Evolutionary conservation across 169 alveolate genomes (phyloP).

Genomic region (Babesia gibsoni): DNA sequence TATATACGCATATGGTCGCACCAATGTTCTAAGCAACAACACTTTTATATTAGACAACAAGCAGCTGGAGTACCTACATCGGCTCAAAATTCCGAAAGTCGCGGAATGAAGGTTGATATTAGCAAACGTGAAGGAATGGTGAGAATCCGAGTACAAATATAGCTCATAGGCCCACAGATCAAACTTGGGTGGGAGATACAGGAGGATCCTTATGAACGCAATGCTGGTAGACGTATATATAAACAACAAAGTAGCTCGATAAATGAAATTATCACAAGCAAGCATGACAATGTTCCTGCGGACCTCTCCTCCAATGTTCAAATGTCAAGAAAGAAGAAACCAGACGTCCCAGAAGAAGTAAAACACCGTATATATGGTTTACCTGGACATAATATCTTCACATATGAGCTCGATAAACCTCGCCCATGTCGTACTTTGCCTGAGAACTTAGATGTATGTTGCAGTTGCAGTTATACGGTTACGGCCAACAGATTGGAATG

Average conservation of each 20-base stretch:
- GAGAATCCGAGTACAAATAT: background rate
- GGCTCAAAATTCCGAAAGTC: constrained; percentile 3
- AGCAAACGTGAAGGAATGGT: constrained; percentile 10
- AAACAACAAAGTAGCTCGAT: background rate
- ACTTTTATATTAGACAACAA: background rate
- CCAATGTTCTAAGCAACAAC: background rate
- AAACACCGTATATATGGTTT: constrained; percentile 37
- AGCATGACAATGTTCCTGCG: background rate
- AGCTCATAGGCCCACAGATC: background rate
- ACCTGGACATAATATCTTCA: constrained; percentile 59
- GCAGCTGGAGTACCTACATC: constrained; percentile 18
- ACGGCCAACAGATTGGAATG: constrained; percentile 37
- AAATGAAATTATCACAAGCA: constrained; percentile 6
- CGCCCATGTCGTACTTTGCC: background rate
- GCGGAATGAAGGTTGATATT: background rate
- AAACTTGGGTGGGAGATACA: constrained; percentile 9
- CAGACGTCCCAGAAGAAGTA: constrained; percentile 38
- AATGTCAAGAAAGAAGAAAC: constrained; percentile 33
- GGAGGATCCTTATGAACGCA: background rate
- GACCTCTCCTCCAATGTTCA: background rate
- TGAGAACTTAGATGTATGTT: constrained; percentile 40
- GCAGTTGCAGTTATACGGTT: background rate
- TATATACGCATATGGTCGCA: background rate
- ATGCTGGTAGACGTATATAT: constrained; percentile 12
- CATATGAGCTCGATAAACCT: constrained; percentile 53